These are phyloP conservation scores for Malassezia brasiliensis DNA, from an alignment of 1,284 basidiomycete species.

Conservation along the genomic window DNA sequence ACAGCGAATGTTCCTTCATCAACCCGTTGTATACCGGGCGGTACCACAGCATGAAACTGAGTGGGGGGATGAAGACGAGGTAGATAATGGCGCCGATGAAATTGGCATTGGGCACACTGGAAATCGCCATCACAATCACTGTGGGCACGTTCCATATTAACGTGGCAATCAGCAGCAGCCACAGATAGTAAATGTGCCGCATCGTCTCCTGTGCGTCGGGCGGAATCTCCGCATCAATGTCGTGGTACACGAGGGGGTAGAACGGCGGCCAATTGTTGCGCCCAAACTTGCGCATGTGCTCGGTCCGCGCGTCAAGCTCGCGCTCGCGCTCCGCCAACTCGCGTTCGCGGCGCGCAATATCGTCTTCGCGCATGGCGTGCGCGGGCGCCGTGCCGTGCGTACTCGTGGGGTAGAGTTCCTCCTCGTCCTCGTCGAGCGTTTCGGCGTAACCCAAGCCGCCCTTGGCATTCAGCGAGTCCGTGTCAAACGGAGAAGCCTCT, in stretches of 20 bases:
- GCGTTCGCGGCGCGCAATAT: conserved; percentile 63
- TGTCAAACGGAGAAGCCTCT: conserved; percentile 13
- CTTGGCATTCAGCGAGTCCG: conserved; percentile 5
- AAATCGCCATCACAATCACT: conserved; percentile 72
- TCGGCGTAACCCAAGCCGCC: background rate
- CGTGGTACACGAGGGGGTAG: conserved; percentile 87
- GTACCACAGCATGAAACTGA: conserved; percentile 77
- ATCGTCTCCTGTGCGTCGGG: conserved; percentile 68
- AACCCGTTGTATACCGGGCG: conserved; percentile 86
- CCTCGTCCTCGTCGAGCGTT: conserved; percentile 18
- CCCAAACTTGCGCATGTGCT: conserved; percentile 67
- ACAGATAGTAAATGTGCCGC: conserved; percentile 57
- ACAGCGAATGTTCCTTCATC: conserved; percentile 65
- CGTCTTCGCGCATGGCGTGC: conserved; percentile 54
- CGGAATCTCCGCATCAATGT: conserved; percentile 78
- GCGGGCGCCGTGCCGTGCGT: conserved; percentile 18
- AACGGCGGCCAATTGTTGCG: conserved; percentile 84
- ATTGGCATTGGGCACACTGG: conserved; percentile 65
- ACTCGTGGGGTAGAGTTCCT: conserved; percentile 21
- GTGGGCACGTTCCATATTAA: conserved; percentile 81
- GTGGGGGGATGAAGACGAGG: conserved; percentile 64
- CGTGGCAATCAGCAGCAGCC: conserved; percentile 55
- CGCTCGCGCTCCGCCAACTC: conserved; percentile 69
- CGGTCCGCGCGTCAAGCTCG: conserved; percentile 55
- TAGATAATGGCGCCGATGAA: conserved; percentile 64